Evolutionary conservation across 345 rosid genomes (phyloP), one percentile per base, ranked within the genome.

Genomic region (Pistacia atlantica): DNA sequence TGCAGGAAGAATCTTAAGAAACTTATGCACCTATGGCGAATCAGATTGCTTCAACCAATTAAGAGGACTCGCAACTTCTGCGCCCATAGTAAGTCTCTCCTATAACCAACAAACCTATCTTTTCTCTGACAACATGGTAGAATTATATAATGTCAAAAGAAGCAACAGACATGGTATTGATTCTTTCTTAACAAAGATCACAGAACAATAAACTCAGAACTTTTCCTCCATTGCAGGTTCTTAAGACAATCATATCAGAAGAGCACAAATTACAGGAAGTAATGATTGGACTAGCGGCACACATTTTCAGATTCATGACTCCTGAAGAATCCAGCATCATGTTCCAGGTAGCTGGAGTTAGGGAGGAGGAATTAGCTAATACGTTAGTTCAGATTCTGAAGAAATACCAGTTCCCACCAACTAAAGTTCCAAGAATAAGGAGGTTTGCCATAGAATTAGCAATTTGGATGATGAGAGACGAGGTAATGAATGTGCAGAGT

Each of bases 251-350:
- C 1, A 79, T 87, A 82, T 86, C 89, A 49, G 90, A 81, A 71
- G 92, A 91, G 69, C 78, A 80, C 83, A 96, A 96, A 75, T 65
- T 88, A 74, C 99, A 93, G 65, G 99, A 96, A 88, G 97, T 93
- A 72, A 93, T 96, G 97, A 71, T 88, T 70, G 95, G 94, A 69
- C 83, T 86, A 78, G 94, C 87, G 16, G 86, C 78, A 49, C 91
- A 87, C 68, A 84, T 87, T 65, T 90, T 93, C 84, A 91, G 76
- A 67, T 85, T 83, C 82, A 83, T 90, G 95, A 81, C 75, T 11
- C 69, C 80, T 67, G 79, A 87, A 69, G 97, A 93, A 83, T 83
- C 89, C 31, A 81, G 59, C 68, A 63, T 64, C 46, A 69, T 82
- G 80, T 86, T 91, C 10, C 75, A 83, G 16, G 73, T 57, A 74